A percentile compares a stretch with the other conserved stretches of the same genome.
These are phyloP conservation scores for Diaporthe capsici DNA, from an alignment of 2,329 filamentous ascomycete genomes.

Conservation along the genomic window DNA sequence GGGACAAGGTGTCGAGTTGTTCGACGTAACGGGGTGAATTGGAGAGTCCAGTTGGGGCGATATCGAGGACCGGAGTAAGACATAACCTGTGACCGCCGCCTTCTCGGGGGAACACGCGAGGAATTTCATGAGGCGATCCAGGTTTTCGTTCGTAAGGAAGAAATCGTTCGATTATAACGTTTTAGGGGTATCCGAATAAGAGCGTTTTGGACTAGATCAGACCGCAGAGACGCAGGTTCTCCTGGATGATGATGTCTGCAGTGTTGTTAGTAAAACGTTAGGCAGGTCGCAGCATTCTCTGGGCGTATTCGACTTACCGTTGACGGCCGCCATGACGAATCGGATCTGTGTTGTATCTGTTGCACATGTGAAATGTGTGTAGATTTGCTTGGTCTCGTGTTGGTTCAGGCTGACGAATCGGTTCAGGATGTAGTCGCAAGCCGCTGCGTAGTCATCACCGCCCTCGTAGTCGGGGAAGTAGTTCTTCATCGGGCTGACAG, in stretches of 20 bases:
- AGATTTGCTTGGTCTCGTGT: slow-evolving; percentile 99
- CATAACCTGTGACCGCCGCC: slow-evolving; percentile 35
- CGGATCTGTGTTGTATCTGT: slow-evolving; percentile 99
- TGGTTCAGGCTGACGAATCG: slow-evolving; percentile 98
- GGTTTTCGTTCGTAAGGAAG: slow-evolving; percentile 43
- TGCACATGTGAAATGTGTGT: slow-evolving; percentile 99
- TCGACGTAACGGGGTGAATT: slow-evolving; percentile 37
- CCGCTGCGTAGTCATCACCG: slow-evolving; percentile 93
- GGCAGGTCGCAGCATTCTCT: not conserved
- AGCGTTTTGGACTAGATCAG: slow-evolving; percentile 74
- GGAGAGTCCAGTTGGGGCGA: slow-evolving; percentile 31
- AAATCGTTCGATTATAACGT: slow-evolving; percentile 44
- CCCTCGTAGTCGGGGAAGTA: slow-evolving; percentile 95
- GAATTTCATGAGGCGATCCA: slow-evolving; percentile 39
- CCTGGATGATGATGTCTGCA: slow-evolving; percentile 98
- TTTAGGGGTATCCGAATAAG: slow-evolving; percentile 42
- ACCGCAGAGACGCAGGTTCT: slow-evolving; percentile 97
- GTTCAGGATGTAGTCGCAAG: slow-evolving; percentile 99
- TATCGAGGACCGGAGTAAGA: slow-evolving; percentile 33
- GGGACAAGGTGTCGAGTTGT: slow-evolving; percentile 38
- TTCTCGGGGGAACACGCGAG: slow-evolving; percentile 34
- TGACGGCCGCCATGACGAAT: slow-evolving; percentile 99
- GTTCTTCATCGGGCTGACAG: slow-evolving; percentile 86
- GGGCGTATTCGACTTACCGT: slow-evolving; percentile 74
- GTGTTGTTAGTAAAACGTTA: slow-evolving; percentile 57